Evolutionary conservation across 768 basidiomycete species (phyloP).

Genomic region (Candolleomyces efflorescens): DNA sequence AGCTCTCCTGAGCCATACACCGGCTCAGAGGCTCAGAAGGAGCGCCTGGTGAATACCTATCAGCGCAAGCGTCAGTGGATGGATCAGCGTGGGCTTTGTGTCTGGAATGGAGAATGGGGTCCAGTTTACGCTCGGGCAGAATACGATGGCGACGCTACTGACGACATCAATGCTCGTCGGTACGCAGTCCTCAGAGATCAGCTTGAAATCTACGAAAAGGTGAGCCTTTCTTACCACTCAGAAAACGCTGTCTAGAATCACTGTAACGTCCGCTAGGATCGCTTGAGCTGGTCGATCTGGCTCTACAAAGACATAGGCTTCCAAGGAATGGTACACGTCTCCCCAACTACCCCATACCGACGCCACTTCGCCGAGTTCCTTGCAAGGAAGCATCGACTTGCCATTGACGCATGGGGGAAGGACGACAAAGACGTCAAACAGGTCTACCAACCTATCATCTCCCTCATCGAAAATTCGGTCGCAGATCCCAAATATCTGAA

Average conservation of each 20-base stretch:
- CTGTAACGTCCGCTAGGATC: conserved; percentile 34
- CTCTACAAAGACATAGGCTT: conserved; percentile 81
- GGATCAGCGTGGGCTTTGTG: conserved; percentile 57
- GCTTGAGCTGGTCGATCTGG: conserved; percentile 81
- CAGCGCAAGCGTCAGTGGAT: conserved; percentile 74
- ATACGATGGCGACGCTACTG: conserved; percentile 56
- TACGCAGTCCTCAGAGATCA: conserved; percentile 70
- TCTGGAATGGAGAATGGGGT: conserved; percentile 86
- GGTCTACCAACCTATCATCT: conserved; percentile 61
- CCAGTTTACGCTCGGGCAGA: conserved; percentile 70
- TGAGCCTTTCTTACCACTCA: conserved; percentile 15
- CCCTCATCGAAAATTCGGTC: conserved; percentile 55
- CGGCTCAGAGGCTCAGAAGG: conserved; percentile 48
- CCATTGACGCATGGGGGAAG: conserved; percentile 75
- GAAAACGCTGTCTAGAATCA: background rate
- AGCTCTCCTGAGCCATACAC: conserved; percentile 55
- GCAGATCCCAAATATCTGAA: conserved; percentile 39
- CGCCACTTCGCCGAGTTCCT: conserved; percentile 63
- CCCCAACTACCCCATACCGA: conserved; percentile 65
- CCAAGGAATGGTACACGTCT: conserved; percentile 79
- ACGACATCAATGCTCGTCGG: conserved; percentile 62
- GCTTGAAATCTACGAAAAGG: conserved; percentile 64
- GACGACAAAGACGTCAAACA: conserved; percentile 54
- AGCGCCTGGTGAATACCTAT: conserved; percentile 49
- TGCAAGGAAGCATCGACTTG: conserved; percentile 69